Evolutionary conservation across 148 eudicot species (phyloP), one percentile per base, ranked within the genome.

Genomic region (Vaccinium corymbosum): DNA sequence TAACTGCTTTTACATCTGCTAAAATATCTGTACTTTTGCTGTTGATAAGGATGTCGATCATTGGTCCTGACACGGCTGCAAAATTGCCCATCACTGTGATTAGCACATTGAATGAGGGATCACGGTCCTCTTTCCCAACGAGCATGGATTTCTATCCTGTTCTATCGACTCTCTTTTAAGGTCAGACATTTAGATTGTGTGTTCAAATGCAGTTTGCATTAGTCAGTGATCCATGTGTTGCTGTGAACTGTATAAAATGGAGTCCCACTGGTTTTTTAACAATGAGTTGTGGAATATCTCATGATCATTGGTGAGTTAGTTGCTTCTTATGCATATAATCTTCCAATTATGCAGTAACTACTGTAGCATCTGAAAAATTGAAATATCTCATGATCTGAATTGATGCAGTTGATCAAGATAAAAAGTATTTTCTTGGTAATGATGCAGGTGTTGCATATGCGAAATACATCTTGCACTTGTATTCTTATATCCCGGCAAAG

Each of bases 171-270:
- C 85, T 92, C 72, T 90, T 90, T 84, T 85, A 90, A 9, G 94
- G 92, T 92, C 9, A 51, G 86, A 71, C 81, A 78, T 76, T 48
- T 15, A 14, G 11, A 25, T 7, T 55, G n/a, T 8, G 10, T 5
- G 27, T 62, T 32, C 57, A 51, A 80, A 66, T 76, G 10, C 83
- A 90, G 91, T 86, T 92, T 53, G 90, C 91, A 86, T 86, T 86
- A 80, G 89, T 87, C 72, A 90, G 88, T 87, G 93, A 90, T 80
- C 89, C 92, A 15, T 89, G 89, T 62, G 91, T 87, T 7, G 88
- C 92, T 71, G 93, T 93, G 25, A 93, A 91, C 83, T 93, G 97
- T 79, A 93, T 91, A 80, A 89, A 88, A 82, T 93, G 97, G 97
- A 93, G 93, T 79, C 93, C 93, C 62, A 94, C 90, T 92, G 97